Conservation (phyloP, 2,329 filamentous ascomycete species). For the Epichloe amarillans region DNA sequence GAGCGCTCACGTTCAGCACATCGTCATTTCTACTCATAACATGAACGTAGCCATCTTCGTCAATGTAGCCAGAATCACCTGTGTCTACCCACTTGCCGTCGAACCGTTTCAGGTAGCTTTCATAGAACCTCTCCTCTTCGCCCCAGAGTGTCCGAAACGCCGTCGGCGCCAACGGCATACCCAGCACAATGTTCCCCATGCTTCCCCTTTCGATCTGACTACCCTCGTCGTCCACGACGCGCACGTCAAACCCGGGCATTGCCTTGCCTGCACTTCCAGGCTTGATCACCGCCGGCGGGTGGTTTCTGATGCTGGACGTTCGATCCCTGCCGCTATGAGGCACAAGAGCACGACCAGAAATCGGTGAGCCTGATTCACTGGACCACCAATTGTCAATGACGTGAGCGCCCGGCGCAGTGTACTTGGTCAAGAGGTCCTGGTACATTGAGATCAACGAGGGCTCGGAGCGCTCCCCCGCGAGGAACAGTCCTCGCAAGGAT, state of each 20-base stretch:
- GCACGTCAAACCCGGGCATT: conserved; percentile 83
- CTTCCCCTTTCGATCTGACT: conserved; percentile 53
- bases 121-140: conserved; percentile 76
- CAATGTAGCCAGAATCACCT: conserved; percentile 79
- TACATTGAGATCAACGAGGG: conserved; percentile 75
- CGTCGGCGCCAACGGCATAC: conserved; percentile 68
- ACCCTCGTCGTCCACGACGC: conserved; percentile 70
- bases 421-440: conserved; percentile 53
- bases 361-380: conserved; percentile 44
- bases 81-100: conserved; percentile 76
- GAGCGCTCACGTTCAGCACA: conserved; percentile 90
- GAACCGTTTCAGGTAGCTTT: conserved; percentile 73
- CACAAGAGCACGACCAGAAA: conserved; percentile 39
- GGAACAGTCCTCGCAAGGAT: conserved; percentile 60
- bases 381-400: conserved; percentile 51
- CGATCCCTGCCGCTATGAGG: conserved; percentile 47
- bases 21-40: conserved; percentile 63
- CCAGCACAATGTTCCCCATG: conserved; percentile 89
- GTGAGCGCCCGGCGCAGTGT: conserved; percentile 47
- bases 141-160: conserved; percentile 77
- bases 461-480: conserved; percentile 77
- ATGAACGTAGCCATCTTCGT: conserved; percentile 54
- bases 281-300: conserved; percentile 44
- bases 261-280: conserved; percentile 82
- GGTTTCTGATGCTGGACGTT: conserved; percentile 24